Evolutionary conservation across 2,329 filamentous ascomycete species (phyloP), one percentile per base, ranked within the genome.

Genomic region (Daldinia sp.): DNA sequence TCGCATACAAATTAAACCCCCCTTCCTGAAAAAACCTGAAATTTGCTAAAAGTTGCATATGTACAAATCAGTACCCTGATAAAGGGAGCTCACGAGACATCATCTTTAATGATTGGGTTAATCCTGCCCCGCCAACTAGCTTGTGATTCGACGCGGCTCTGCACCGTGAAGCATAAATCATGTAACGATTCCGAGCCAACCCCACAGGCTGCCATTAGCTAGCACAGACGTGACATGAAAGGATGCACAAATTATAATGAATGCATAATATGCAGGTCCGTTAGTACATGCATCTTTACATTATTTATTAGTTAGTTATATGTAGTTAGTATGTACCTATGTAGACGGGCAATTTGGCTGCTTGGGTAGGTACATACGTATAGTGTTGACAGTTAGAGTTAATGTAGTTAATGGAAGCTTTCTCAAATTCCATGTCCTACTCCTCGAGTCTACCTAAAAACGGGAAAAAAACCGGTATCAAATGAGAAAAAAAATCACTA

Each of bases 121-220:
- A 45, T 41, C 47, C 41, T 48, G 52, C 64, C 64, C 64, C 61
- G 58, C 64, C 30, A 15, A 50, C 64, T 62, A 59, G 27, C 17
- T 54, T 47, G 19, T 67, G 64, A 67, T 67, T 67, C 54, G 64
- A 54, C 57, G 47, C 50, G 53, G 57, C 64, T 67, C 57, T 59
- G 45, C 54, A 59, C 23, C 49, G 52, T 35, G 58, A 61, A 30
- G 35, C n/a, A 61, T 64, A 45, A 49, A 61, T 66, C 62, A 66
- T 66, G 58, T 51, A 58, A 53, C 45, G 34, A 43, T 47, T 58
- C 57, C 35, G 58, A 35, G 52, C 56, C 52, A 52, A 41, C 29
- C 34, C 51, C 29, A 51, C 29, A 57, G 43, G 47, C 59, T 51
- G 63, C 54, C 5, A 30, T 19, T 21, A 57, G 62, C 43, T 62